Evolutionary conservation across 768 basidiomycete genomes (phyloP).

Genomic region (Leucocoprinus birnbaumii): DNA sequence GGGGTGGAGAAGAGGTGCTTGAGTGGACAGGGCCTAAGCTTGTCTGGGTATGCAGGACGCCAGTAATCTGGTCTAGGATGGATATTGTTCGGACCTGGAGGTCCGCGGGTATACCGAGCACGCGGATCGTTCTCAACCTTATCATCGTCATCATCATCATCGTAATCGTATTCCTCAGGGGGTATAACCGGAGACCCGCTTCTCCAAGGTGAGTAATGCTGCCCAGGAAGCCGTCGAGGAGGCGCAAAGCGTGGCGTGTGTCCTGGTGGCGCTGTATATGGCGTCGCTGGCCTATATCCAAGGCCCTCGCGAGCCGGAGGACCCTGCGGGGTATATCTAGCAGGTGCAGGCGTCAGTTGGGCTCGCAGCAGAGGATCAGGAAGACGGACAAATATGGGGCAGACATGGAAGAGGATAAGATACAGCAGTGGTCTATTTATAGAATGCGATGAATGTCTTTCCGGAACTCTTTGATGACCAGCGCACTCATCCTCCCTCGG

Average conservation of each 20-base stretch:
- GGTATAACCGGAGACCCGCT: too few relatives aligned
- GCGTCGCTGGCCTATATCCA: too few relatives aligned
- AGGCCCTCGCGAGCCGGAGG: too few relatives aligned
- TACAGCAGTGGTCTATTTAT: not conserved
- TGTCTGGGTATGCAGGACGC: constrained; percentile 1
- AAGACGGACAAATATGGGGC: not conserved
- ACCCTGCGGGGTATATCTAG: too few relatives aligned
- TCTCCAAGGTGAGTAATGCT: too few relatives aligned
- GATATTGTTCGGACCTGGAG: not conserved
- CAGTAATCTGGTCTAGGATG: constrained; percentile 1
- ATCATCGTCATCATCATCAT: too few relatives aligned
- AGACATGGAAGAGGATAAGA: not conserved
- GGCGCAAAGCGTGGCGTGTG: too few relatives aligned
- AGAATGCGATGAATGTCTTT: constrained; percentile 11
- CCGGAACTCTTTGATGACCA: constrained; percentile 32
- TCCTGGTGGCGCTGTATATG: too few relatives aligned
- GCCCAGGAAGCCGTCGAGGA: too few relatives aligned
- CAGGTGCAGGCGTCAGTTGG: not conserved
- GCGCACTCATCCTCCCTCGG: constrained; percentile 36
- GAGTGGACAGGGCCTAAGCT: not conserved
- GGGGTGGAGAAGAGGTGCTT: not conserved
- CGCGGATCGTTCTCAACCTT: too few relatives aligned
- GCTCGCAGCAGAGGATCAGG: not conserved
- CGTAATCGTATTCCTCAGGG: too few relatives aligned
- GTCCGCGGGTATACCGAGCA: not conserved